These are phyloP conservation scores for Cladosporium sp. DNA, from an alignment of 2,329 filamentous ascomycete genomes.

Conservation along the genomic window DNA sequence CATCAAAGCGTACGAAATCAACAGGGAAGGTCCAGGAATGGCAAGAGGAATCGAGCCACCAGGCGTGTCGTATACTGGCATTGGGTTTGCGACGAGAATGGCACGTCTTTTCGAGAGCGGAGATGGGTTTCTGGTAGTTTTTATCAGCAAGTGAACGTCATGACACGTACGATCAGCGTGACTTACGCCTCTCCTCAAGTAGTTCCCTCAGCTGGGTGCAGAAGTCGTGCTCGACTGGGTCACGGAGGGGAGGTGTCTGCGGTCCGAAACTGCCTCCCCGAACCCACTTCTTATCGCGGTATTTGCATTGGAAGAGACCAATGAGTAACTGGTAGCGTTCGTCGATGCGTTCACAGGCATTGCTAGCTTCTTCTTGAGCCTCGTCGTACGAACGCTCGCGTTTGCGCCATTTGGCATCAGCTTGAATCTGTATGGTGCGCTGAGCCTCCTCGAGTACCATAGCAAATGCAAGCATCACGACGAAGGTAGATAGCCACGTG, in stretches of 20 bases:
- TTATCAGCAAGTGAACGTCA: too few relatives aligned
- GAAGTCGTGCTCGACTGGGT: constrained; percentile 34
- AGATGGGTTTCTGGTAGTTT: constrained; percentile 35
- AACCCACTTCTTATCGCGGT: constrained; percentile 38
- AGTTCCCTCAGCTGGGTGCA: constrained; percentile 34
- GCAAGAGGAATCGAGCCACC: constrained; percentile 40
- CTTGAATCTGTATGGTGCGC: constrained; percentile 42
- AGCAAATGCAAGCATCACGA: constrained; percentile 43
- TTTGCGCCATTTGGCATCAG: constrained; percentile 34
- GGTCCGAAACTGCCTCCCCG: constrained; percentile 34
- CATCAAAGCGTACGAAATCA: background rate
- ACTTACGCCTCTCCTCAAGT: constrained; percentile 41
- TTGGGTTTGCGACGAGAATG: constrained; percentile 36
- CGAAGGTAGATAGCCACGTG: constrained; percentile 45
- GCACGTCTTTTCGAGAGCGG: constrained; percentile 33
- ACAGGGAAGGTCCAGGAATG: constrained; percentile 21
- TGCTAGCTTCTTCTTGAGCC: constrained; percentile 31
- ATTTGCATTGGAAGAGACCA: constrained; percentile 46
- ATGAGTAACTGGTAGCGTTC: constrained; percentile 41
- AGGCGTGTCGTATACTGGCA: constrained; percentile 40
- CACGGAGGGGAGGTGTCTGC: constrained; percentile 36
- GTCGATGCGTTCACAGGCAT: constrained; percentile 43
- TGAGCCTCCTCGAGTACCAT: constrained; percentile 48
- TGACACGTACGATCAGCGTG: too few relatives aligned
- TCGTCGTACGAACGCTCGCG: constrained; percentile 26